Conservation (phyloP, 208 protist species). For the Blechomonas ayalai region DNA sequence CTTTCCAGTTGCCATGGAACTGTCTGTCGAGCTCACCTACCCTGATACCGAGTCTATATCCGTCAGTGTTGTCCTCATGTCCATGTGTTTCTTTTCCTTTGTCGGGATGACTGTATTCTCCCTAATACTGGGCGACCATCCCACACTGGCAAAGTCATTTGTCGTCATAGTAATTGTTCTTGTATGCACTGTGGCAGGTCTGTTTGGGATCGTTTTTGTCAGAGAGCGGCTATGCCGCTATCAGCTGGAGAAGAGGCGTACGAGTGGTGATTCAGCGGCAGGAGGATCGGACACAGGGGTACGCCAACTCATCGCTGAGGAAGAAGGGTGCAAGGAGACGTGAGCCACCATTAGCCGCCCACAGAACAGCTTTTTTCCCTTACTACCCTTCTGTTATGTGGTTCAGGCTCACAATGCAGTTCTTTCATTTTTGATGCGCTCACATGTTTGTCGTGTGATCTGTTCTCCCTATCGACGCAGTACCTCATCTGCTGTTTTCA, state of each 20-base stretch:
- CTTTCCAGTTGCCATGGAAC: constrained; percentile 41
- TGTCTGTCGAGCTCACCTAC: constrained; percentile 49
- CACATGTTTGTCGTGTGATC: too few relatives aligned
- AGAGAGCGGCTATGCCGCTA: constrained; percentile 12
- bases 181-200: constrained; percentile 4
- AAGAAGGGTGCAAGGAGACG: too few relatives aligned
- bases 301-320: too few relatives aligned
- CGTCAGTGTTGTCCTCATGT: constrained; percentile 14
- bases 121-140: constrained; percentile 25
- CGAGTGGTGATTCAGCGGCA: neutral
- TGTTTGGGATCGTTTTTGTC: constrained; percentile 15
- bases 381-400: too few relatives aligned
- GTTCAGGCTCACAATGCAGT: too few relatives aligned
- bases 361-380: too few relatives aligned
- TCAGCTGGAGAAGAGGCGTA: constrained; percentile 11
- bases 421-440: too few relatives aligned
- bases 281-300: too few relatives aligned
- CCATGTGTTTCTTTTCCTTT: constrained; percentile 17
- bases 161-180: constrained; percentile 20
- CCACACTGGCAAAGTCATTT: constrained; percentile 14
- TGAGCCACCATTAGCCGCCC: too few relatives aligned
- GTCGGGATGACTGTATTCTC: constrained; percentile 34
- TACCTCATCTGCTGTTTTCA: too few relatives aligned
- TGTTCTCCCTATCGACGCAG: too few relatives aligned
- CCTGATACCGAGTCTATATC: constrained; percentile 29